Conservation (phyloP, 768 basidiomycete species). For the Agaricus blazei region DNA sequence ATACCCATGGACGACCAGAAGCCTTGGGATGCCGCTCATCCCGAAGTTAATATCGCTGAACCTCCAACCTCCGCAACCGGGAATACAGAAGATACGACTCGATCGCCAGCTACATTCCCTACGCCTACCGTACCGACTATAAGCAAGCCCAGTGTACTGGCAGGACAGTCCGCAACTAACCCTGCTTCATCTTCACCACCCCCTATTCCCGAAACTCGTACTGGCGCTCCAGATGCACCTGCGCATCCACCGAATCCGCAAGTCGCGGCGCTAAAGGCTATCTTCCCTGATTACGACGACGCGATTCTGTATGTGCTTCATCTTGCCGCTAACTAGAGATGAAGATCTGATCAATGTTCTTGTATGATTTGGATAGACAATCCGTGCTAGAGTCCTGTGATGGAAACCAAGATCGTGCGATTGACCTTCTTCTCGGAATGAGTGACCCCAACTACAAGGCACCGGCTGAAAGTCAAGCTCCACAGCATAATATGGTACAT, state of each 20-base stretch:
- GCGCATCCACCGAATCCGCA: constrained; percentile 46
- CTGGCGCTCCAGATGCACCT: constrained; percentile 15
- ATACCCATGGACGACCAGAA: constrained; percentile 1
- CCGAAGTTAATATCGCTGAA: neutral
- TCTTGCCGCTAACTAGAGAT: neutral
- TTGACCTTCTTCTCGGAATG: constrained; percentile 79
- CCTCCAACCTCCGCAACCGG: neutral
- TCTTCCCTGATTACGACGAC: constrained; percentile 82
- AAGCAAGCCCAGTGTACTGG: neutral
- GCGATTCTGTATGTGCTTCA: constrained; percentile 49
- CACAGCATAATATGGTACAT: constrained; percentile 17
- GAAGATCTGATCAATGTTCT: neutral
- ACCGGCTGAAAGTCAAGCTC: constrained; percentile 12
- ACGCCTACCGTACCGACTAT: neutral
- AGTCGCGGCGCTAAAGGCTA: constrained; percentile 50
- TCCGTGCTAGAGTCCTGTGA: constrained; percentile 69
- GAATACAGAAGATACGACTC: neutral
- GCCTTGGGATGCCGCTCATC: neutral
- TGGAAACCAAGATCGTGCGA: constrained; percentile 69
- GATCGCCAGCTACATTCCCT: neutral
- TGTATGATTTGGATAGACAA: constrained; percentile 30
- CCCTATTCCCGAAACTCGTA: neutral
- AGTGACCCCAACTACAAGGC: constrained; percentile 70
- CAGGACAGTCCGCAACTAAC: neutral
- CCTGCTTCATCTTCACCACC: neutral